A percentile compares a stretch with the other conserved stretches of the same genome.
Conservation (phyloP, 169 alveolate genomes). For the Babesia sp. region DNA sequence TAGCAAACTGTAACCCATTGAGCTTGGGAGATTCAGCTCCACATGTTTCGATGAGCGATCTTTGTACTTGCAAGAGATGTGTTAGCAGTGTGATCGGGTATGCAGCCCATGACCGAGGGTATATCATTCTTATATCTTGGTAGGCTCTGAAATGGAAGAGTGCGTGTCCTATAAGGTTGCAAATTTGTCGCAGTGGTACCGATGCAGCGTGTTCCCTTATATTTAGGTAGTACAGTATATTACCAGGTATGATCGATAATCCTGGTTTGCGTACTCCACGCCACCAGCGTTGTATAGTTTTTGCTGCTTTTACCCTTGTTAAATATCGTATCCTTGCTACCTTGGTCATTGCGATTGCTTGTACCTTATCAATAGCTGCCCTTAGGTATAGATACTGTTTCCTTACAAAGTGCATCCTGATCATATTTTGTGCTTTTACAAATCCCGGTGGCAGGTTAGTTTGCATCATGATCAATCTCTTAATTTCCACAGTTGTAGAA, state of each 20-base stretch:
- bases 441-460: conserved; percentile 66
- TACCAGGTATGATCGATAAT: conserved; percentile 13
- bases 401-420: conserved; percentile 72
- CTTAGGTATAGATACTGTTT: conserved; percentile 67
- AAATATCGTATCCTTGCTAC: conserved; percentile 61
- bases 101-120: conserved; percentile 78
- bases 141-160: conserved; percentile 44
- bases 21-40: conserved; percentile 10
- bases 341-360: conserved; percentile 73
- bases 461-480: conserved; percentile 68
- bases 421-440: conserved; percentile 72
- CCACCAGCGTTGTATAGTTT: conserved; percentile 77
- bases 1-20: conserved; percentile 29
- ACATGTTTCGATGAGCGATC: conserved; percentile 24
- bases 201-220: conserved; percentile 33
- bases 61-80: conserved; percentile 31
- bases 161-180: not conserved
- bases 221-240: conserved; percentile 51
- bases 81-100: conserved; percentile 60
- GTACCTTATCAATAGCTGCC: conserved; percentile 56
- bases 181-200: not conserved
- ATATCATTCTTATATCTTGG: conserved; percentile 63
- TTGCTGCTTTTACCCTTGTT: conserved; percentile 59
- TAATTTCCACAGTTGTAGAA: conserved; percentile 61
- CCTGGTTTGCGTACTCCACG: conserved; percentile 25